These are phyloP conservation scores for Trichoderma reesei DNA, from an alignment of 495 filamentous ascomycete species.

Conservation along the genomic window DNA sequence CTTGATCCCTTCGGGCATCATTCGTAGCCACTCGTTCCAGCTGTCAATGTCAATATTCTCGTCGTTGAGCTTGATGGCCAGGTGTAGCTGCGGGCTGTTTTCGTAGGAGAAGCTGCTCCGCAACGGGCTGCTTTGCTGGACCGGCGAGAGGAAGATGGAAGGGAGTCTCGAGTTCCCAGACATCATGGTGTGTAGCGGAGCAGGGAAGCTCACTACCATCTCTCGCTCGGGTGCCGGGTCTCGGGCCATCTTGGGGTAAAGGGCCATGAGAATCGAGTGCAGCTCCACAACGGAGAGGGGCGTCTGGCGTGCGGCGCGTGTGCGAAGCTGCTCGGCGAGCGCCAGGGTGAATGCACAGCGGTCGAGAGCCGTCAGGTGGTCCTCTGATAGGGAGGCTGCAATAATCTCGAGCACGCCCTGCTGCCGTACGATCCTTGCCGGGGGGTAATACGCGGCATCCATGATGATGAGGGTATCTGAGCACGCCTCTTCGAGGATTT, in stretches of 20 bases:
- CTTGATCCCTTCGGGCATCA: constrained; percentile 38
- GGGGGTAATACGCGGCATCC: constrained; percentile 40
- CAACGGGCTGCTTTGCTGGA: constrained; percentile 20
- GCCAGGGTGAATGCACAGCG: constrained; percentile 35
- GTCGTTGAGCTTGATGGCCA: constrained; percentile 35
- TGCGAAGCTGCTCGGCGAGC: constrained; percentile 31
- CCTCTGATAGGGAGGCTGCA: constrained; percentile 37
- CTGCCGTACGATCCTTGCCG: constrained; percentile 29
- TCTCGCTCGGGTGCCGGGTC: constrained; percentile 32
- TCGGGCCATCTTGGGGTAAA: constrained; percentile 34
- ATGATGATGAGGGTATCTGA: constrained; percentile 41
- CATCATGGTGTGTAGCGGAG: constrained; percentile 37
- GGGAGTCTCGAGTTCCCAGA: constrained; percentile 34
- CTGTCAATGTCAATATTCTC: constrained; percentile 31
- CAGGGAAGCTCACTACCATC: constrained; percentile 30
- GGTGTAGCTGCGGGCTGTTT: constrained; percentile 25
- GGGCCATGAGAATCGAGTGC: constrained; percentile 33
- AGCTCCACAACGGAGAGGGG: constrained; percentile 37
- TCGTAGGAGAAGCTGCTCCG: constrained; percentile 20
- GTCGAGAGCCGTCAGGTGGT: constrained; percentile 30
- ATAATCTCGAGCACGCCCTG: constrained; percentile 39
- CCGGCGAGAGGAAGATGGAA: constrained; percentile 34
- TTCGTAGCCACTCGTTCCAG: constrained; percentile 42
- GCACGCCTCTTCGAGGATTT: constrained; percentile 33
- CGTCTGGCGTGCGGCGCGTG: constrained; percentile 26